These are phyloP conservation scores for Suillus occidentalis DNA, from an alignment of 768 basidiomycete genomes.

Conservation along the genomic window DNA sequence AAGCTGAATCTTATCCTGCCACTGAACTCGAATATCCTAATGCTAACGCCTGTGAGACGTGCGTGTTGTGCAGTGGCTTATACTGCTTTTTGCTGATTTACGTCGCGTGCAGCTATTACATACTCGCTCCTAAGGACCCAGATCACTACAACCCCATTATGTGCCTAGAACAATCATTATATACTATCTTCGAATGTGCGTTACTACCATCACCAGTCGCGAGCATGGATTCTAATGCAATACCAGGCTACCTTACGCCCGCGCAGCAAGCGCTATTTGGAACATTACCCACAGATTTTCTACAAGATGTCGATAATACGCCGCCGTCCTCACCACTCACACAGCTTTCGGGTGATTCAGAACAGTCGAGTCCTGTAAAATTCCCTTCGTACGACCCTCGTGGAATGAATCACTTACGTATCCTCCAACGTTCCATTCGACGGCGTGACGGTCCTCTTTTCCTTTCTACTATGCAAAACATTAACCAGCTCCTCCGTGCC, in stretches of 20 bases:
- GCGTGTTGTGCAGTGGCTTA: constrained; percentile 12
- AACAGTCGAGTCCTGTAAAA: constrained; percentile 32
- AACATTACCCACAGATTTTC: constrained; percentile 49
- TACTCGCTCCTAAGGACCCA: constrained; percentile 79
- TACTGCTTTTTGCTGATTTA: neutral
- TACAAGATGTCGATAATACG: constrained; percentile 21
- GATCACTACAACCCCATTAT: constrained; percentile 87
- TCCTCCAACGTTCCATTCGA: constrained; percentile 69
- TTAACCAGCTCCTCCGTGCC: constrained; percentile 60
- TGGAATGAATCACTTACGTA: constrained; percentile 47
- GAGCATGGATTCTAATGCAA: constrained; percentile 12
- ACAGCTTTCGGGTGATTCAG: constrained; percentile 32
- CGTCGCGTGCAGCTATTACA: constrained; percentile 55
- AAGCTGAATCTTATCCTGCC: constrained; percentile 62
- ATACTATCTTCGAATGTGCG: constrained; percentile 73
- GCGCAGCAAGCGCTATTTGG: constrained; percentile 68
- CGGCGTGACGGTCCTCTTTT: constrained; percentile 73
- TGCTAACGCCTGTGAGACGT: constrained; percentile 67
- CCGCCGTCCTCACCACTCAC: constrained; percentile 33
- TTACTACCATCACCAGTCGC: neutral
- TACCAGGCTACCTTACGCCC: constrained; percentile 64
- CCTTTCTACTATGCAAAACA: constrained; percentile 53
- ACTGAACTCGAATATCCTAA: constrained; percentile 82
- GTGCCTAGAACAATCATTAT: constrained; percentile 70
- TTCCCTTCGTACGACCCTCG: constrained; percentile 28